Percentiles rank a stretch among this genome's conserved stretches.
phyloP scores from a whole-genome alignment of 2,329 filamentous ascomycete species.

The Cephalotrichum gorgonifer region DNA sequence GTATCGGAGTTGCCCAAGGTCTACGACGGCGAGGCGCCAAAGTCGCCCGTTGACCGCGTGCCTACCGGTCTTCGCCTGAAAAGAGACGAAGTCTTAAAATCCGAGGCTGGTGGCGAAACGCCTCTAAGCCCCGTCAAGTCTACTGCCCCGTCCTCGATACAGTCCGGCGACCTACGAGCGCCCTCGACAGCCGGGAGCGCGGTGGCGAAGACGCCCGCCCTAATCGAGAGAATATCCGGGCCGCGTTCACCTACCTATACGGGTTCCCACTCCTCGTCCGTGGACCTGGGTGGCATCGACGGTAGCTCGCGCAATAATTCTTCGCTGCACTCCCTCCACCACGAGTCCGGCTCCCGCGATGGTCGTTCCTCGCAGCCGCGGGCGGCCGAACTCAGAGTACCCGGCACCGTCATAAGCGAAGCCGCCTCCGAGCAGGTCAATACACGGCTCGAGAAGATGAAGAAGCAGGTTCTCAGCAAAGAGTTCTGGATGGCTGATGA shows the following conservation, averaged over 20 bases:
- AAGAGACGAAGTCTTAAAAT: slow-evolving; percentile 32
- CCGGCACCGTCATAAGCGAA: slow-evolving; percentile 40
- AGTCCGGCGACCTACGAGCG: slow-evolving; percentile 3
- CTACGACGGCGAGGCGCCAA: background rate
- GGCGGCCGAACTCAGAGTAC: slow-evolving; percentile 38
- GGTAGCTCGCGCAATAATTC: slow-evolving; percentile 47
- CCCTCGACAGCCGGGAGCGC: slow-evolving; percentile 24
- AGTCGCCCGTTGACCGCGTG: background rate
- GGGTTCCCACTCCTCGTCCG: slow-evolving; percentile 47
- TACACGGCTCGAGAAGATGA: slow-evolving; percentile 58
- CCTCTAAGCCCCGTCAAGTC: slow-evolving; percentile 32
- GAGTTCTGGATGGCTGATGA: slow-evolving; percentile 99
- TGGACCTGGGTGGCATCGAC: slow-evolving; percentile 46
- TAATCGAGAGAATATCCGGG: slow-evolving; percentile 45
- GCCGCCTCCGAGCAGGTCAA: slow-evolving; percentile 49
- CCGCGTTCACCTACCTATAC: slow-evolving; percentile 29
- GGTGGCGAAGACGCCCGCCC: slow-evolving; percentile 32
- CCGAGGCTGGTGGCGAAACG: slow-evolving; percentile 33
- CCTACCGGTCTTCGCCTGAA: slow-evolving; percentile 7
- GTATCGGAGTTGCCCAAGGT: background rate
- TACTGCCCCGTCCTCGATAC: slow-evolving; percentile 17
- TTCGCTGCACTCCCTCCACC: slow-evolving; percentile 46
- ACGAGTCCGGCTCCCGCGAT: slow-evolving; percentile 43
- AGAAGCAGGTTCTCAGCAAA: slow-evolving; percentile 79
- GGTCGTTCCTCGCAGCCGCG: slow-evolving; percentile 31